Evolutionary conservation across 2,329 filamentous ascomycete species (phyloP).

Genomic region (Fusarium virguliforme): DNA sequence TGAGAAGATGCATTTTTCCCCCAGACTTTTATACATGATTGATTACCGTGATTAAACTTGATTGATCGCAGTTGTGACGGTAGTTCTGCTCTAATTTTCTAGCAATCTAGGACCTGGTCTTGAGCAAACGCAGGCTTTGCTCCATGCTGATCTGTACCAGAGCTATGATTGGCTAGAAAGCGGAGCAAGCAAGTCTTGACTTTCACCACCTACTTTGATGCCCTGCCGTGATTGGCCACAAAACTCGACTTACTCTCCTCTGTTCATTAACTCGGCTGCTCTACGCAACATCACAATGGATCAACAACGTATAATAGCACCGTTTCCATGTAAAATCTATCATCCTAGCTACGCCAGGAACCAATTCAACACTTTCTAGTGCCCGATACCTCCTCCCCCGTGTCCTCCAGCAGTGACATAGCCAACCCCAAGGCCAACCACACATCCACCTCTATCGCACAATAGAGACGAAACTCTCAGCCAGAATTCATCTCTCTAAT

Average conservation of each 20-base stretch:
- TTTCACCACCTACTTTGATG: not conserved
- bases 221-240: not conserved
- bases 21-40: too few relatives aligned
- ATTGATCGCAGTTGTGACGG: not conserved
- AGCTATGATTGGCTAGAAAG: slow-evolving; percentile 22
- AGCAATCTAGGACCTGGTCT: not conserved
- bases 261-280: not conserved
- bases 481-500: not conserved
- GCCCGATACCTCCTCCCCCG: not conserved
- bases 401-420: not conserved
- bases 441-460: not conserved
- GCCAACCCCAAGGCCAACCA: not conserved
- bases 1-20: too few relatives aligned
- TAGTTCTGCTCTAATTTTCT: not conserved
- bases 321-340: not conserved
- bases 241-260: not conserved
- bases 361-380: not conserved
- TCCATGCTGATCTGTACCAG: not conserved
- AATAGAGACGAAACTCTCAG: slow-evolving; percentile 1
- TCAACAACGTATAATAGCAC: not conserved
- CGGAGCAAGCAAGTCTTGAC: not conserved
- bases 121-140: not conserved
- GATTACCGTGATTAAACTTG: not conserved
- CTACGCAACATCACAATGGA: not conserved
- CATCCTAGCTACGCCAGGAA: not conserved